These are phyloP conservation scores for Schwanniomyces yamadae DNA, from an alignment of 805 yeast genomes.

Conservation along the genomic window DNA sequence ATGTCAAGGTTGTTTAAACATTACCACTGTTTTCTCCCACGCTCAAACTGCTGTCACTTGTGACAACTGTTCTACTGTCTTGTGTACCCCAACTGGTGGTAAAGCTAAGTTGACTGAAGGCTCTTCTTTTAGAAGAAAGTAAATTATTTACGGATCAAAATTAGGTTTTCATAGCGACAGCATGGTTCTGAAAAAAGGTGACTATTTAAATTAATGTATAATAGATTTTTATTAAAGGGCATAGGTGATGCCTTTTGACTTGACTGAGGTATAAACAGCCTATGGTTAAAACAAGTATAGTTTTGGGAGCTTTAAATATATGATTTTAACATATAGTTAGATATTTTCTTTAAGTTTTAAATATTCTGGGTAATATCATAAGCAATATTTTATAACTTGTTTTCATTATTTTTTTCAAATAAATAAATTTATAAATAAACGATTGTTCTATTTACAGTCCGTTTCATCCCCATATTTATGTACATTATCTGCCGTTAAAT, in stretches of 20 bases:
- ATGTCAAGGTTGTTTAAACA: slow-evolving; percentile 43
- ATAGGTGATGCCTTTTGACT: no score
- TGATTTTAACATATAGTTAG: slow-evolving; percentile 1
- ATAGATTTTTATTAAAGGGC: no score
- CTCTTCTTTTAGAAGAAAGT: slow-evolving; percentile 42
- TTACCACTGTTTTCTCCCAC: slow-evolving; percentile 42
- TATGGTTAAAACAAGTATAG: no score
- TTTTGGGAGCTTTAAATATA: no score
- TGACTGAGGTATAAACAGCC: no score
- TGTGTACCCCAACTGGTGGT: slow-evolving; percentile 44
- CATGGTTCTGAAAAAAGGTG: background rate
- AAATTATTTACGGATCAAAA: slow-evolving; percentile 9
- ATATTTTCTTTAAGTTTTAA: slow-evolving; percentile 2
- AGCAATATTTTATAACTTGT: no score
- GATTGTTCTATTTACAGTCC: slow-evolving; percentile 9
- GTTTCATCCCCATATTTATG: slow-evolving; percentile 2
- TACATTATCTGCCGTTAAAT: slow-evolving; percentile 19
- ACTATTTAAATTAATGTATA: no score
- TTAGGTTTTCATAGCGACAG: slow-evolving; percentile 1
- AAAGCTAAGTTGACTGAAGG: slow-evolving; percentile 45
- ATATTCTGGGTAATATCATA: background rate
- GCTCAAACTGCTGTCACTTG: slow-evolving; percentile 44
- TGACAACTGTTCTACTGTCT: slow-evolving; percentile 40
- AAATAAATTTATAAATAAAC: slow-evolving; percentile 3
- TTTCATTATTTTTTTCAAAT: slow-evolving; percentile 1